Conservation (phyloP, 352 stramenopile species). For the Phytophthora pluvialis region DNA sequence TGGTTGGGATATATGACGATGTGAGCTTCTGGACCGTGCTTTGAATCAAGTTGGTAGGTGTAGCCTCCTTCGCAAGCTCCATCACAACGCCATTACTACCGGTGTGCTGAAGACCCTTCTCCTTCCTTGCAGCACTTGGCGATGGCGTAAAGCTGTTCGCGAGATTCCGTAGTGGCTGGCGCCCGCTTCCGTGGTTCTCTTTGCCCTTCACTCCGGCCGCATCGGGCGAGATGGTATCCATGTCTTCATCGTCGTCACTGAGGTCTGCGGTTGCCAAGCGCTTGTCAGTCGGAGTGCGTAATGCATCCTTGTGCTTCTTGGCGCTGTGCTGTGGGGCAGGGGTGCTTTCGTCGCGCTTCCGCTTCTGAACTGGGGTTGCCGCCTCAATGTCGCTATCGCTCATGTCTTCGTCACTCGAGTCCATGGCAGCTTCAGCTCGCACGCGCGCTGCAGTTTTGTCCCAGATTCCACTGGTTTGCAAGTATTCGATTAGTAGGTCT, state of each 20-base stretch:
- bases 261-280: conserved; percentile 16
- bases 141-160: conserved; percentile 77
- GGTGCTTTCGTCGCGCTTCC: conserved; percentile 30
- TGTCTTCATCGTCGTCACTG: conserved; percentile 33
- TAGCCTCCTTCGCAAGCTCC: conserved; percentile 16
- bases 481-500: conserved; percentile 49
- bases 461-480: conserved; percentile 63
- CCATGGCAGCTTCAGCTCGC: conserved; percentile 39
- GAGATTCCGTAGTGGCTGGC: conserved; percentile 48
- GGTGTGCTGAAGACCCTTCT: conserved; percentile 13
- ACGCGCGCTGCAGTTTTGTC: conserved; percentile 48
- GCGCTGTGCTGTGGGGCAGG: conserved; percentile 17
- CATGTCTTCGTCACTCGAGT: conserved; percentile 40
- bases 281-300: conserved; percentile 36
- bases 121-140: conserved; percentile 32
- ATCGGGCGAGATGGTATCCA: conserved; percentile 57
- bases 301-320: conserved; percentile 42
- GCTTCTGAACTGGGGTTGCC: conserved; percentile 29
- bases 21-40: conserved; percentile 60
- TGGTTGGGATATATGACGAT: conserved; percentile 47
- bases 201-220: conserved; percentile 37
- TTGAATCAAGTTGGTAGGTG: conserved; percentile 25
- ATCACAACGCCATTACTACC: conserved; percentile 9
- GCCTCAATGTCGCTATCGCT: conserved; percentile 19
- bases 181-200: conserved; percentile 30